phyloP scores from a whole-genome alignment of 768 basidiomycete species.

The Lactifluus piperatus region DNA sequence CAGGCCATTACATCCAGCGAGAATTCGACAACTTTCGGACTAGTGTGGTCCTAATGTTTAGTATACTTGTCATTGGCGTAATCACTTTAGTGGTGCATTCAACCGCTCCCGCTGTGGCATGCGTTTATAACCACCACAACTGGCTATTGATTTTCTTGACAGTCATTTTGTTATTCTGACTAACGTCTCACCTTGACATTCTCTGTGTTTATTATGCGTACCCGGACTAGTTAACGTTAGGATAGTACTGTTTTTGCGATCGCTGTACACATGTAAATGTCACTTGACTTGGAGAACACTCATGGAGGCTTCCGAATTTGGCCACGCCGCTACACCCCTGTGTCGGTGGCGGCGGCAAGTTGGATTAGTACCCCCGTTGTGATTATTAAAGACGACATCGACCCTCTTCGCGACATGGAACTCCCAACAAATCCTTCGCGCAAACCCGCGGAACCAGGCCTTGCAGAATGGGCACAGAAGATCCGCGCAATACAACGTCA shows the following conservation, averaged over 20 bases:
- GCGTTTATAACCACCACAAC: neutral
- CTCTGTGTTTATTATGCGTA: neutral
- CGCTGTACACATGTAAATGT: no score
- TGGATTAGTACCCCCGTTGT: no score
- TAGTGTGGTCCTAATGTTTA: conserved; percentile 28
- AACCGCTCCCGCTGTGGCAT: conserved; percentile 3
- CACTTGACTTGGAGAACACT: no score
- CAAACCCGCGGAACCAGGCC: conserved; percentile 48
- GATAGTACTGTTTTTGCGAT: neutral
- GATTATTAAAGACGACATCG: no score
- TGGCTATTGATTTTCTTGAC: neutral
- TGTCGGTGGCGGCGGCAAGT: no score
- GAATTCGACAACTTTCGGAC: conserved; percentile 16
- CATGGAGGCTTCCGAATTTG: conserved; percentile 2
- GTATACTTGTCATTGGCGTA: conserved; percentile 19
- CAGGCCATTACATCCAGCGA: conserved; percentile 17
- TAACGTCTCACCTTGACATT: neutral
- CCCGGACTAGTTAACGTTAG: neutral
- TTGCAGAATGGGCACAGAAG: conserved; percentile 76
- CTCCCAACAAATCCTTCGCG: conserved; percentile 9
- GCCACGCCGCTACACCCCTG: neutral
- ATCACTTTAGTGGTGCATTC: neutral
- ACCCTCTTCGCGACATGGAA: conserved; percentile 5
- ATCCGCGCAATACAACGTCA: conserved; percentile 75
- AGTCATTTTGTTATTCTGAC: neutral